A percentile compares a stretch with the other conserved stretches of the same genome.
These are phyloP conservation scores for Magnusiomyces sp. DNA, from an alignment of 1,139 yeast genomes.

Conservation along the genomic window DNA sequence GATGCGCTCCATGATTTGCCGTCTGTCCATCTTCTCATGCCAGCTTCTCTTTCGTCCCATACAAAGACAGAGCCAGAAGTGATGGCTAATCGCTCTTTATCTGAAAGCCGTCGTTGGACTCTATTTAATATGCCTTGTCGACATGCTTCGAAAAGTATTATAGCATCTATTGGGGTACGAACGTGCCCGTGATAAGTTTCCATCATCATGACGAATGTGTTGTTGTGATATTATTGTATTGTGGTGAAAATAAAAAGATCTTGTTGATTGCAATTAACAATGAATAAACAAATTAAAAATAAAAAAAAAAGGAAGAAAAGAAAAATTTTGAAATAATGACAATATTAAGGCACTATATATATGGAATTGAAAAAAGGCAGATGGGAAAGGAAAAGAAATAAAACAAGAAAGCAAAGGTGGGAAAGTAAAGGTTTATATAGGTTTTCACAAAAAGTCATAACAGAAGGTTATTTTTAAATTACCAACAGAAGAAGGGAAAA, in stretches of 20 bases:
- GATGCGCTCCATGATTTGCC: constrained; percentile 65
- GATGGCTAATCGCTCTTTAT: constrained; percentile 45
- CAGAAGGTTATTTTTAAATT: too few relatives aligned
- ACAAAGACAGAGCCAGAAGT: constrained; percentile 55
- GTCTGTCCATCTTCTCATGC: constrained; percentile 72
- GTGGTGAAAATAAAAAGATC: neutral
- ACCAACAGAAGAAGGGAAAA: too few relatives aligned
- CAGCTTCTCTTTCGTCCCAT: constrained; percentile 66
- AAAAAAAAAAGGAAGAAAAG: neutral
- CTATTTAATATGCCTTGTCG: constrained; percentile 49
- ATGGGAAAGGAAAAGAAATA: too few relatives aligned
- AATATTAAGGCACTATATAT: neutral
- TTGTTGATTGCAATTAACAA: neutral
- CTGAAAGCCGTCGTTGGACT: constrained; percentile 51
- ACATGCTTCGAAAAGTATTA: constrained; percentile 56
- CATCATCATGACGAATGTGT: constrained; percentile 26
- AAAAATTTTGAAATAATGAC: neutral
- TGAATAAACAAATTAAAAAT: neutral
- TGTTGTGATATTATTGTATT: neutral
- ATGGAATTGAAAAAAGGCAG: too few relatives aligned
- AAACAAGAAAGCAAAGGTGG: too few relatives aligned
- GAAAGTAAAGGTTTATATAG: too few relatives aligned
- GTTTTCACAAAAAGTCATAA: too few relatives aligned
- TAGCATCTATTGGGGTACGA: constrained; percentile 52
- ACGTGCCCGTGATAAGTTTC: constrained; percentile 57